Base-by-base conservation (phyloP, 768 basidiomycete species). In the Cyclocybe cylindracea region DNA sequence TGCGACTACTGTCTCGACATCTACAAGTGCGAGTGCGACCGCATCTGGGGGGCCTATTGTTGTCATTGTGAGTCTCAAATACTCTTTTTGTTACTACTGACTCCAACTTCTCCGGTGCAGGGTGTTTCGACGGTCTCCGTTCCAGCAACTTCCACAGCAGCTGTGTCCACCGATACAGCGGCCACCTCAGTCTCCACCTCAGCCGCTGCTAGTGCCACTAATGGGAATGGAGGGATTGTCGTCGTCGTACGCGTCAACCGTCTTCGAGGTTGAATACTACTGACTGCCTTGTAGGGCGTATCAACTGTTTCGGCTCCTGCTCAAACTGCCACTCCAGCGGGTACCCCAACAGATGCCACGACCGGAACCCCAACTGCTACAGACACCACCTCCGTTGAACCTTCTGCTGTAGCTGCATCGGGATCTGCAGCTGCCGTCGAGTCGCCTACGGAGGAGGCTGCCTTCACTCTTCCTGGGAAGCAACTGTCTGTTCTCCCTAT, bases 401-500 rank as follows among this genome's bases (percentile, higher is more conserved):
- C 51, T 6, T 56, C 63, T 41, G 37, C 59, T 31, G 54, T 57
- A 35, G 43, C 56, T 18, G 58, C 57, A n/a, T 55, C 61, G 9
- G 53, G 52, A 13, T 60, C 59, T 33, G 66, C 69, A n/a, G 72
- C 69, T 31, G 69, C 72, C 39, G 66, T 68, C 8, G 59, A 67
- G 36, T 60, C 71, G 10, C 45, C 73, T 10, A 63, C 77, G 38
- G 48, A 75, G 7, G 62, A 70, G 10, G 68, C 71, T 9, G 66
- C 77, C 4, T 89, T 90, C 66, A 59, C 70, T 31, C 70, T 91
- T 35, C 91, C 91, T 9, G 91, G 91, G 16, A 87, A 83, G 70
- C 76, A 78, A 50, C 60, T 93, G 13, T 79, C 82, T 38, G 91
- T 93, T 4, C 75, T 92, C 33, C 91, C 91, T 0, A 84, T 94